These are phyloP conservation scores for Exidia glandulosa DNA, from an alignment of 768 basidiomycete genomes.

Conservation along the genomic window DNA sequence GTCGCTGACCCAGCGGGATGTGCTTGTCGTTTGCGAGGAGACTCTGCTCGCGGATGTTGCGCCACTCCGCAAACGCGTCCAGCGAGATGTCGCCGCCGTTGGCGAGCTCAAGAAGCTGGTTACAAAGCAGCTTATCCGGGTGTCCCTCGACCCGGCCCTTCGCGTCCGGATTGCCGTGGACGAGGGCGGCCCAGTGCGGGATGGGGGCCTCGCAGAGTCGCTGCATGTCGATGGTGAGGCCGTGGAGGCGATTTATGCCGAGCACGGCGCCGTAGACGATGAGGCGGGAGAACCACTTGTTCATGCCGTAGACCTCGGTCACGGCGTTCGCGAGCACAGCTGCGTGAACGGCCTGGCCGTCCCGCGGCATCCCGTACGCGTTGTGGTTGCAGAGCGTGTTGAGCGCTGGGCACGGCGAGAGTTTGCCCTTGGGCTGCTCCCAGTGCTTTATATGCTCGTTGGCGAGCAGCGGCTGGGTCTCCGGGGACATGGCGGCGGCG, in stretches of 20 bases:
- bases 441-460: neutral
- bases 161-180: neutral
- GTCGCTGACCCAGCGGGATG: neutral
- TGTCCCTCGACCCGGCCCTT: neutral
- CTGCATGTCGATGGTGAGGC: neutral
- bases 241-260: neutral
- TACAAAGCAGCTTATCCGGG: neutral
- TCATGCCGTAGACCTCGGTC: neutral
- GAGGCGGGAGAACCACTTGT: neutral
- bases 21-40: neutral
- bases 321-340: neutral
- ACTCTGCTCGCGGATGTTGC: neutral
- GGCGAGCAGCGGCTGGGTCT: neutral
- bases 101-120: neutral
- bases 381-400: neutral
- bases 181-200: neutral
- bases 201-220: neutral
- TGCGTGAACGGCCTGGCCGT: neutral
- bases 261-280: neutral
- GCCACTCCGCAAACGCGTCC: neutral
- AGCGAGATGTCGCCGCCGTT: neutral
- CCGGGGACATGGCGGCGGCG: too few relatives aligned
- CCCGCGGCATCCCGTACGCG: neutral
- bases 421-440: neutral
- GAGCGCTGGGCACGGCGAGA: neutral